Evolutionary conservation across 768 basidiomycete species (phyloP).

Genomic region (Auricularia sp.): DNA sequence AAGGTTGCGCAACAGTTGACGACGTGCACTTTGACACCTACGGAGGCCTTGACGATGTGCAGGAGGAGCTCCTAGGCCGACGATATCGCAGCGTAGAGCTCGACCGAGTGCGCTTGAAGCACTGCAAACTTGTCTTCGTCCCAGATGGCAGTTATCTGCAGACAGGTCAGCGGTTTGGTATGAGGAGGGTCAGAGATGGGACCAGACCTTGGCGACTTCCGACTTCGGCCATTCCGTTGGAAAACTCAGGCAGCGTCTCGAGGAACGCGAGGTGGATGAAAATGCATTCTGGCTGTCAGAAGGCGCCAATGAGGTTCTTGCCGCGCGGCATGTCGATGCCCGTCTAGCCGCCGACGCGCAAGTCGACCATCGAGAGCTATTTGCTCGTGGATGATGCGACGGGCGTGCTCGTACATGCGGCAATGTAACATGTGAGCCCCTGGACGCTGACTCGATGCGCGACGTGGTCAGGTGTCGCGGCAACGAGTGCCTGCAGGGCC

Average conservation of each 20-base stretch:
- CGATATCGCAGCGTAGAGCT: conserved; percentile 75
- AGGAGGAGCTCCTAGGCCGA: conserved; percentile 75
- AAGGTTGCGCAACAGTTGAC: conserved; percentile 92
- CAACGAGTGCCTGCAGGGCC: conserved; percentile 68
- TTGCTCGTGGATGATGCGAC: too few relatives aligned
- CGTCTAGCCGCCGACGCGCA: conserved; percentile 93
- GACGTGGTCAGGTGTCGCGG: conserved; percentile 17
- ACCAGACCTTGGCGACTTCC: conserved; percentile 61
- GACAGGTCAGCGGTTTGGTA: not conserved
- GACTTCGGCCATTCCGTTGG: conserved; percentile 98
- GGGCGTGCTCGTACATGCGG: too few relatives aligned
- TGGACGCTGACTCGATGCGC: too few relatives aligned
- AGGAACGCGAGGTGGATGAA: conserved; percentile 97
- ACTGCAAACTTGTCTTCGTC: conserved; percentile 79
- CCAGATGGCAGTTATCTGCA: conserved; percentile 98
- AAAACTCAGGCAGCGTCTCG: conserved; percentile 86
- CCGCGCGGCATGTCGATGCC: conserved; percentile 97
- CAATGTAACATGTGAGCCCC: too few relatives aligned
- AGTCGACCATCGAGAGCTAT: conserved; percentile 91
- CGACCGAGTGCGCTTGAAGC: conserved; percentile 75
- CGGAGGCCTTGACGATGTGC: conserved; percentile 84
- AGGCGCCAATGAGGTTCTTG: conserved; percentile 96
- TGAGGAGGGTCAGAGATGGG: not conserved
- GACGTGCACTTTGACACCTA: conserved; percentile 92
- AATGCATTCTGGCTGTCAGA: conserved; percentile 96